phyloP scores from a whole-genome alignment of 139 green algal species.

The Chlamydomonas schloesseri region DNA sequence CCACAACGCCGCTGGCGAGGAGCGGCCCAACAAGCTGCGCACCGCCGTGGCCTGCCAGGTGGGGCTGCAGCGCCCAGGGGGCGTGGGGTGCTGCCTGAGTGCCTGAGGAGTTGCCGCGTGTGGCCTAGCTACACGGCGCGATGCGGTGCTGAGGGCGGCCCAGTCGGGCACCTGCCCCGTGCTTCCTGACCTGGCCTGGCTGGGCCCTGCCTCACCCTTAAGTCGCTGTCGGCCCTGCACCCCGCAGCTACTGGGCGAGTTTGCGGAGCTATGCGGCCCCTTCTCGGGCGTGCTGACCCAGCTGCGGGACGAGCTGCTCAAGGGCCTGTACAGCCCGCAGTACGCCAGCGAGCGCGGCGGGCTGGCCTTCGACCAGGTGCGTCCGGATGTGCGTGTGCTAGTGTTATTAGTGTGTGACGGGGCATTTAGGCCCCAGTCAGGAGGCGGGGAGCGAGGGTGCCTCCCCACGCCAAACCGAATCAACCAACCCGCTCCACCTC shows the following conservation, averaged over 20 bases:
- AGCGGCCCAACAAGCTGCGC: constrained; percentile 65
- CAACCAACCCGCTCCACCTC: no score
- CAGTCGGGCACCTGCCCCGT: no score
- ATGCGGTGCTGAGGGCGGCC: no score
- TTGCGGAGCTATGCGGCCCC: constrained; percentile 67
- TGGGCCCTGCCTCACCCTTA: no score
- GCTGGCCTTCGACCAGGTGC: constrained; percentile 60
- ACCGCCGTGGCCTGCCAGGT: constrained; percentile 77
- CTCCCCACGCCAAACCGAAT: no score
- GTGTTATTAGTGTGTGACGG: no score
- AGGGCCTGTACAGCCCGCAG: constrained; percentile 17
- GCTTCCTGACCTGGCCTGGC: no score
- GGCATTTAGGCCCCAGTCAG: no score
- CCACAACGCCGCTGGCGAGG: constrained; percentile 46
- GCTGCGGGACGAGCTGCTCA: constrained; percentile 64
- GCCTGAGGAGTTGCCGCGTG: neutral
- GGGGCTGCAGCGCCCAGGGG: no score
- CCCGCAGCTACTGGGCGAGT: constrained; percentile 70
- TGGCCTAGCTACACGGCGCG: neutral
- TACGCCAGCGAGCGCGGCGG: constrained; percentile 49
- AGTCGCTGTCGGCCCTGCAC: no score
- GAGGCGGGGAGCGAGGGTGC: no score
- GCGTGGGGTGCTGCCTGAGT: neutral
- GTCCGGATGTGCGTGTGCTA: no score
- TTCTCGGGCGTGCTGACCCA: constrained; percentile 52